Evolutionary conservation across 169 alveolate species (phyloP), one percentile per base, ranked within the genome.

Genomic region (Miamiensis avidus): DNA sequence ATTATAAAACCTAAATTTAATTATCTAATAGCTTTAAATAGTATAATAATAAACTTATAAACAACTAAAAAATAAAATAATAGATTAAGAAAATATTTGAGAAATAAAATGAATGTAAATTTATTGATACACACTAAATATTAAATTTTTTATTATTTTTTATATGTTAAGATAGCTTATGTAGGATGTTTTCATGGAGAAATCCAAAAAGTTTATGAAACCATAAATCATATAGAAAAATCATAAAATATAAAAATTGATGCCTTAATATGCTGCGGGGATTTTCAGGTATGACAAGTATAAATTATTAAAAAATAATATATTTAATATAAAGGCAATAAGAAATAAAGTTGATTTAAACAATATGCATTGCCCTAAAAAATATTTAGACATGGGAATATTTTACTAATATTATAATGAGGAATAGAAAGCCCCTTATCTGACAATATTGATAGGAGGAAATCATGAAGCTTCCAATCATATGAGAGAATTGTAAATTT

Each of bases 161-260:
- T n/a, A n/a, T n/a, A n/a, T n/a, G n/a, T 95, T 91, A 93, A 94
- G 91, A 94, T 98, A 76, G 99, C 99, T 0, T 94, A 96, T 79
- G 97, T 95, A 64, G 99, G 99, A 29, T 98, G 99, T 89, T 94
- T 97, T 88, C 99, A 98, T 93, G 99, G 99, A 32, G 98, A 97
- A 78, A 93, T 96, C 49, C 97, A 97, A 77, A 84, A 92, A 34
- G 88, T 98, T 65, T 98, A 97, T 89, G 86, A 88, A 26, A 92
- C 90, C 27, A 82, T 98, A 29, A 74, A 74, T 76, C 89, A 91
- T 49, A 87, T 93, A 88, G 99, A 98, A 84, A 88, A 84, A 34
- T 90, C 92, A 33, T 90, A 91, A 75, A 89, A 93, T 32, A 91
- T 93, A n/a, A 97, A 97, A 75, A 95, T 97, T 26, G 99, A 98